Evolutionary conservation across 768 basidiomycete genomes (phyloP).

Genomic region (Piloderma croceum): DNA sequence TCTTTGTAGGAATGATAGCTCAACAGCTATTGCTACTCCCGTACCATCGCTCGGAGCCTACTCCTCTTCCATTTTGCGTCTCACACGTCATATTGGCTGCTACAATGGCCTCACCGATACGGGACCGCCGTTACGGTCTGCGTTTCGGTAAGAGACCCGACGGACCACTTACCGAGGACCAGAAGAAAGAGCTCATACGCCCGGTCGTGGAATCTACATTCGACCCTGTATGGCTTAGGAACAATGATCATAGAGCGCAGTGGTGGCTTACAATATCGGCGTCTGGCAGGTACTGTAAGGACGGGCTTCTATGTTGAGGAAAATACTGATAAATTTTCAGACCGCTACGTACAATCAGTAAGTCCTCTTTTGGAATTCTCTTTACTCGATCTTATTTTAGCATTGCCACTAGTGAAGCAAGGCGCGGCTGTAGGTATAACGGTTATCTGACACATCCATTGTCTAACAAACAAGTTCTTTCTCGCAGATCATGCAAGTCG

Average conservation of each 20-base stretch:
- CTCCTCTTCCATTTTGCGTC: conserved; percentile 32
- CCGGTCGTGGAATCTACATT: conserved; percentile 25
- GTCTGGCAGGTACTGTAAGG: conserved; percentile 16
- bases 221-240: conserved; percentile 31
- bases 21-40: conserved; percentile 43
- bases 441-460: too few species aligned
- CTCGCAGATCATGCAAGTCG: conserved; percentile 10
- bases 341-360: conserved; percentile 27
- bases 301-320: background rate
- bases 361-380: conserved; percentile 7
- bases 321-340: conserved; percentile 15
- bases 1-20: conserved; percentile 21
- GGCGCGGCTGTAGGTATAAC: conserved; percentile 27
- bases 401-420: conserved; percentile 28
- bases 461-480: too few species aligned
- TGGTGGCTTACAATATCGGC: too few species aligned
- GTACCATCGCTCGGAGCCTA: conserved; percentile 29
- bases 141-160: conserved; percentile 16
- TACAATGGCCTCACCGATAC: conserved; percentile 23
- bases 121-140: conserved; percentile 30
- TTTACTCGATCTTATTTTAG: conserved; percentile 1
- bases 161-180: conserved; percentile 20
- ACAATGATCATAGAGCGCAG: conserved; percentile 24
- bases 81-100: conserved; percentile 38
- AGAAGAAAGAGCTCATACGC: conserved; percentile 27